Evolutionary conservation across 805 yeast genomes (phyloP).

Genomic region (Candida montana): DNA sequence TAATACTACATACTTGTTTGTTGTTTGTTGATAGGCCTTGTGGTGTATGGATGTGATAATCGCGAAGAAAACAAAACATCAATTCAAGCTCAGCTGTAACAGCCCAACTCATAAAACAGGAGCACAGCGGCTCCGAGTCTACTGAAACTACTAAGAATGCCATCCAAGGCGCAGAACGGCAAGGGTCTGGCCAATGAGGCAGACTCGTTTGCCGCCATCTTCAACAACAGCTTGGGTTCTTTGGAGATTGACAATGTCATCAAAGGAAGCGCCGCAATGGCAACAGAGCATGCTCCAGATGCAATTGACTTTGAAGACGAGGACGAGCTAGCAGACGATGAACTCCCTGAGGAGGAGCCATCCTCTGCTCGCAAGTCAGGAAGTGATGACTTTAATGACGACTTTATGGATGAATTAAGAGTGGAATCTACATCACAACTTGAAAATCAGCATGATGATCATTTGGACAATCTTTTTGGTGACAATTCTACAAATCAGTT

Average conservation of each 20-base stretch:
- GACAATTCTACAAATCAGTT: slow-evolving; percentile 24
- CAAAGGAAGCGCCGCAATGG: slow-evolving; percentile 18
- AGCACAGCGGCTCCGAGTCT: too few relatives aligned
- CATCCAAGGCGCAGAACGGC: slow-evolving; percentile 6
- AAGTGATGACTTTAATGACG: slow-evolving; percentile 16
- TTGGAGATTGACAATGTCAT: slow-evolving; percentile 18
- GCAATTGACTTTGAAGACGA: slow-evolving; percentile 94
- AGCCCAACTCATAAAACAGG: too few relatives aligned
- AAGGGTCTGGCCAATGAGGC: slow-evolving; percentile 29
- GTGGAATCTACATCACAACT: slow-evolving; percentile 11
- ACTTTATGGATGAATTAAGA: slow-evolving; percentile 7
- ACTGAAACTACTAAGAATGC: background rate
- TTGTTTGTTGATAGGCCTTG: too few relatives aligned
- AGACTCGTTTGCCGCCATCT: slow-evolving; percentile 32
- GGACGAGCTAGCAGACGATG: slow-evolving; percentile 92
- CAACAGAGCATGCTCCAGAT: slow-evolving; percentile 73
- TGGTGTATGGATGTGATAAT: too few relatives aligned
- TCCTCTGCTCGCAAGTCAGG: slow-evolving; percentile 20
- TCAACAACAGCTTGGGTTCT: slow-evolving; percentile 31
- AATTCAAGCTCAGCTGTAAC: too few relatives aligned
- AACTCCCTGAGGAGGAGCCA: slow-evolving; percentile 34
- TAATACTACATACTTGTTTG: too few relatives aligned
- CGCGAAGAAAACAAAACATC: too few relatives aligned
- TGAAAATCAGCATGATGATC: slow-evolving; percentile 4
- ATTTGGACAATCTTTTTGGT: slow-evolving; percentile 27